These are phyloP conservation scores for Scenedesmus sp. DNA, from an alignment of 163 green algal species.

Conservation along the genomic window DNA sequence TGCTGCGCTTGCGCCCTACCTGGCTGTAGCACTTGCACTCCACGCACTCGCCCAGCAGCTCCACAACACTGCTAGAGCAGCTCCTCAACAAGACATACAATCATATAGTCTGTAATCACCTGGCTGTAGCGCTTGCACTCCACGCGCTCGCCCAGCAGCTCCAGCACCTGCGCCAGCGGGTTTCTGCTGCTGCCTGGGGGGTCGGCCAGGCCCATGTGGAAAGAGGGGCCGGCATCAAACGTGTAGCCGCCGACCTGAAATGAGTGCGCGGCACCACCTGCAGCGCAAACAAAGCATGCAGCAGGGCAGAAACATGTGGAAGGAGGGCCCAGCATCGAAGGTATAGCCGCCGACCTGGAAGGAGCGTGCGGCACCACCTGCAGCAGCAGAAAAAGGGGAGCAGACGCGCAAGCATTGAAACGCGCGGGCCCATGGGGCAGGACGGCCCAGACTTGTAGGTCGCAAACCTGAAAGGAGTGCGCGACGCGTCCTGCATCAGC, in stretches of 20 bases:
- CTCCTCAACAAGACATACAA: background rate
- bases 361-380: slow-evolving; percentile 86
- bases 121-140: slow-evolving; percentile 80
- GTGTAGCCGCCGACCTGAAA: slow-evolving; percentile 83
- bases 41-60: slow-evolving; percentile 78
- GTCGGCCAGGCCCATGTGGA: slow-evolving; percentile 86
- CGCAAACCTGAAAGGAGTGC: slow-evolving; percentile 82
- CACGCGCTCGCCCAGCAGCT: slow-evolving; percentile 80
- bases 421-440: slow-evolving; percentile 87
- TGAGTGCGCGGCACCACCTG: slow-evolving; percentile 88
- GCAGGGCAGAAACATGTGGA: slow-evolving; percentile 84
- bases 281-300: background rate
- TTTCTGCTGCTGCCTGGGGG: slow-evolving; percentile 71
- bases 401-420: no score
- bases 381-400: background rate
- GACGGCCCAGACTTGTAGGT: slow-evolving; percentile 88
- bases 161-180: slow-evolving; percentile 89
- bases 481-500: slow-evolving; percentile 80
- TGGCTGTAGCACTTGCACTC: slow-evolving; percentile 76
- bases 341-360: slow-evolving; percentile 81
- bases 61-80: slow-evolving; percentile 63
- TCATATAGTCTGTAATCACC: background rate
- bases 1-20: slow-evolving; percentile 1
- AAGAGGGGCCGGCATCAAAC: slow-evolving; percentile 90
- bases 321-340: slow-evolving; percentile 88